Conservation (phyloP, 257 asterid species). For the Nicotiana benthamiana region DNA sequence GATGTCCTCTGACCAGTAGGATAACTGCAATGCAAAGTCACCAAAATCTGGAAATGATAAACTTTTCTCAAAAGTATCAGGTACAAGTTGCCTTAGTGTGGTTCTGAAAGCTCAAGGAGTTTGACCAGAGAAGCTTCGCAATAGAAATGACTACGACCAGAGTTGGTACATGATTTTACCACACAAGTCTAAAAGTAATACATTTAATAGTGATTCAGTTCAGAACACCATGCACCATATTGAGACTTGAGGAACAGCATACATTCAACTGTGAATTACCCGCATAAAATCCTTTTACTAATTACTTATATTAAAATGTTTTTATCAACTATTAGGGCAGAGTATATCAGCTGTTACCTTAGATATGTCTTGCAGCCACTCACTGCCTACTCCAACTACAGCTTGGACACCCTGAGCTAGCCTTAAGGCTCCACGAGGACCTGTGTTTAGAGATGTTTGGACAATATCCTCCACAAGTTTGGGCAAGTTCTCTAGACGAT, state of each 20-base stretch:
- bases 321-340: neutral
- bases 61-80: neutral
- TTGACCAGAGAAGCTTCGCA: neutral
- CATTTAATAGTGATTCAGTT: neutral
- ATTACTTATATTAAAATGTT: neutral
- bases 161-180: neutral
- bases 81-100: neutral
- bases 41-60: neutral
- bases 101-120: neutral
- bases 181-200: neutral
- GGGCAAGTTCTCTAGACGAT: slow-evolving; percentile 71
- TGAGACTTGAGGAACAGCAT: neutral
- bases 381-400: slow-evolving; percentile 86
- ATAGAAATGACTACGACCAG: neutral
- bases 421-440: slow-evolving; percentile 95
- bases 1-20: neutral
- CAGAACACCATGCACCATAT: neutral
- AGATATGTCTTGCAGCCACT: slow-evolving; percentile 87
- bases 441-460: slow-evolving; percentile 87
- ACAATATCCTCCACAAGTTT: slow-evolving; percentile 85
- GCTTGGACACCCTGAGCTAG: slow-evolving; percentile 98
- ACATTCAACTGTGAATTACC: neutral
- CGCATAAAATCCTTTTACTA: neutral
- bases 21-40: neutral
- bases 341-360: slow-evolving; percentile 38